phyloP scores from a whole-genome alignment of 768 basidiomycete species.

The Terana coerulea region DNA sequence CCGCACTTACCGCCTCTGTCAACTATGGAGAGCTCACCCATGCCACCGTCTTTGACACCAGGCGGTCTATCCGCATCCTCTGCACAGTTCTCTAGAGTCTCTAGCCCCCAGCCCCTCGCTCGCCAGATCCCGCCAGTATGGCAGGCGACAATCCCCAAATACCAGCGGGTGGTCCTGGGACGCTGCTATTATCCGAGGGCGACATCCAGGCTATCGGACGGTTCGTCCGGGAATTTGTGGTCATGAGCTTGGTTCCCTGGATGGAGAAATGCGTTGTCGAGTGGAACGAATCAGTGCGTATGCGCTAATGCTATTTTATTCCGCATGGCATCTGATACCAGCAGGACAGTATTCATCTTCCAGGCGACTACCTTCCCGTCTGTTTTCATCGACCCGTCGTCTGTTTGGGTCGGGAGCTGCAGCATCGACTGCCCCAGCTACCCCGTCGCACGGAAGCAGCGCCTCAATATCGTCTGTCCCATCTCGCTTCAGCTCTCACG shows the following conservation, averaged over 20 bases:
- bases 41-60: constrained; percentile 20
- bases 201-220: constrained; percentile 74
- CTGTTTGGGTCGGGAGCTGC: constrained; percentile 66
- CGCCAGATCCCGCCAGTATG: neutral
- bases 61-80: neutral
- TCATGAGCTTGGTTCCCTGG: constrained; percentile 90
- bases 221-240: constrained; percentile 84
- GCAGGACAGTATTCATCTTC: constrained; percentile 62
- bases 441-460: constrained; percentile 36
- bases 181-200: constrained; percentile 54
- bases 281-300: constrained; percentile 82
- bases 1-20: constrained; percentile 62
- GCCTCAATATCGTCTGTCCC: constrained; percentile 32
- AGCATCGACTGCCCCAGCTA: constrained; percentile 28
- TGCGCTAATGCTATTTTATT: neutral
- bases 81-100: constrained; percentile 8
- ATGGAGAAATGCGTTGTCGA: constrained; percentile 94
- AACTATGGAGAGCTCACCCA: constrained; percentile 29
- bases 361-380: constrained; percentile 72
- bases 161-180: neutral
- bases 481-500: constrained; percentile 20
- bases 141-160: neutral
- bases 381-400: constrained; percentile 85
- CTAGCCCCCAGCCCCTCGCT: neutral
- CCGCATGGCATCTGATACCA: neutral